Evolutionary conservation across 148 eudicot species (phyloP), one percentile per base, ranked within the genome.

Genomic region (Camellia granthamiana): DNA sequence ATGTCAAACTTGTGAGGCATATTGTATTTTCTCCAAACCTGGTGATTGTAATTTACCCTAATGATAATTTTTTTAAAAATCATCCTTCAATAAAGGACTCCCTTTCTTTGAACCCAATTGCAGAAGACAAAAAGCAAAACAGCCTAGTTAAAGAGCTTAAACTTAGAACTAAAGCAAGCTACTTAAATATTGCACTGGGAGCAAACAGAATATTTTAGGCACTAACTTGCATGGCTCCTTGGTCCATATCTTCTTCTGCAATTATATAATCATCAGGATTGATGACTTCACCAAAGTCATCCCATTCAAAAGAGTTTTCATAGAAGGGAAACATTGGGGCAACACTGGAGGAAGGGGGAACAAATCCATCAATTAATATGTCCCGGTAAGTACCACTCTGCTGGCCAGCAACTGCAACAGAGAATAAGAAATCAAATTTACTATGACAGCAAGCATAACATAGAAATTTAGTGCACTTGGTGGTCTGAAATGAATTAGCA

Each of bases 251-350:
- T 79, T 93, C 98, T 71, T 93, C 97, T 84, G 93, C 92, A 77
- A 91, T 85, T 81, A 85, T 86, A 86, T 93, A 95, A 87, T 95
- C 99, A 86, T 93, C 97, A 54, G 97, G 95, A 81, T 93, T 90
- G 77, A 96, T 92, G 79, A 93, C 90, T 85, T 96, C 99, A 78
- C 99, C 99, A 91, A 90, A 96, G 88, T 96, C 99, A 91, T 93
- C 98, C 99, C 99, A 96, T 77, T 88, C 92, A 14, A 86, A 85
- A 46, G 88, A 83, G 72, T 79, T 82, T 18, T 92, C 94, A 88
- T 84, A 92, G 49, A 86, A 88, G 15, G 98, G 99, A 69, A 96
- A 96, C 99, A 96, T 96, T 71, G 98, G 97, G 80, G 97, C 91
- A 69, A 88, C 89, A 89, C 92, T 90, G 69, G 95, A 84, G 79